Percentiles rank a stretch among this genome's conserved stretches.
Evolutionary conservation across 2,329 filamentous ascomycete species (phyloP).

Genomic region (Hypomyces rosellus): DNA sequence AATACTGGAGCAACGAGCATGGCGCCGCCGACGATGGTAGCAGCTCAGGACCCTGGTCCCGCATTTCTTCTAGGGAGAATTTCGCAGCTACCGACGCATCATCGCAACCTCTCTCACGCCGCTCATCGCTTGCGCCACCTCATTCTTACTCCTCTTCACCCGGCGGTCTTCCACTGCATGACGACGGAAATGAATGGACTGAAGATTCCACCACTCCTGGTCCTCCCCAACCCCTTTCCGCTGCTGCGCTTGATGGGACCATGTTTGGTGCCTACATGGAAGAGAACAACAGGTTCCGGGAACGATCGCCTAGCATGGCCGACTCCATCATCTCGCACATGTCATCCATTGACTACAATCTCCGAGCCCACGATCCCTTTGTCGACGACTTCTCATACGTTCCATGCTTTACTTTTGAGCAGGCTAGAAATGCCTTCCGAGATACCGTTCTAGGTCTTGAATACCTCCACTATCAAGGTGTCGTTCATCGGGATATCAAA

Average conservation of each 20-base stretch:
- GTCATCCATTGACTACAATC: constrained; percentile 57
- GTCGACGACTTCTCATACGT: constrained; percentile 90
- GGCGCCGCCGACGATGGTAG: constrained; percentile 53
- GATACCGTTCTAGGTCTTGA: constrained; percentile 91
- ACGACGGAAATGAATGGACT: constrained; percentile 33
- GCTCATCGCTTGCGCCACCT: constrained; percentile 42
- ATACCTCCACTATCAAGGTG: constrained; percentile 83
- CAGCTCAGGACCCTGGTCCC: constrained; percentile 32
- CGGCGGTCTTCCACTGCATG: constrained; percentile 24
- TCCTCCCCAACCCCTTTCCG: constrained; percentile 45
- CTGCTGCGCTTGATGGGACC: constrained; percentile 63
- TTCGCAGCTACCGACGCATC: constrained; percentile 29
- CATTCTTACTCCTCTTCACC: constrained; percentile 42
- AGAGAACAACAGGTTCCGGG: constrained; percentile 45
- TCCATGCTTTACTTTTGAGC: constrained; percentile 80
- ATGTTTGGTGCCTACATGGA: constrained; percentile 68
- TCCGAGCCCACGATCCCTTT: constrained; percentile 56
- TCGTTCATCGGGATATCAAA: constrained; percentile 80
- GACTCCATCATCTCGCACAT: constrained; percentile 69
- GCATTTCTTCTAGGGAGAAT: constrained; percentile 36
- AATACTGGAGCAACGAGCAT: constrained; percentile 81
- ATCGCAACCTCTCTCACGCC: constrained; percentile 34
- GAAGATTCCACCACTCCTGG: constrained; percentile 50
- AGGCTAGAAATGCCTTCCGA: constrained; percentile 78
- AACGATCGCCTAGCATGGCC: constrained; percentile 72